Conservation (phyloP, 2,329 filamentous ascomycete species). For the Trichophyton verrucosum region DNA sequence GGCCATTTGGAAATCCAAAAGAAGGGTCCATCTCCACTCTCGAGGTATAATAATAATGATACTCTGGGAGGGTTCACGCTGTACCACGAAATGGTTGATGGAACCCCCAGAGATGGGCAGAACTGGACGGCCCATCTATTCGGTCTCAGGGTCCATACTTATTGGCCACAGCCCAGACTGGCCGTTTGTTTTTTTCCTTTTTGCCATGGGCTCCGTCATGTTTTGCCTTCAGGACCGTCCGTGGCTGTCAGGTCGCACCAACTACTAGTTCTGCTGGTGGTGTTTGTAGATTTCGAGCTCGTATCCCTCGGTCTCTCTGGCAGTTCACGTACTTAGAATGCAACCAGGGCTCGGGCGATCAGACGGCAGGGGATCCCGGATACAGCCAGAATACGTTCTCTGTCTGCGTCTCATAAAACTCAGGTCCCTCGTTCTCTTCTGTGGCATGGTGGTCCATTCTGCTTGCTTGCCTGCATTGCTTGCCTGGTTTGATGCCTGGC, state of each 20-base stretch:
- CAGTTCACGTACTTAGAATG: too few relatives aligned
- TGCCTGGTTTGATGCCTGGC: too few relatives aligned
- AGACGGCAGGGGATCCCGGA: slow-evolving; percentile 1
- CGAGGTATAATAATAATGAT: not conserved
- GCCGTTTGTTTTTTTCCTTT: not conserved
- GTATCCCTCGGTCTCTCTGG: too few relatives aligned
- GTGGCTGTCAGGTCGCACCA: too few relatives aligned
- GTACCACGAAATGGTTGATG: not conserved
- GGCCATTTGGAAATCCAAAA: not conserved
- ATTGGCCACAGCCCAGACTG: not conserved
- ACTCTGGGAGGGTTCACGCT: too few relatives aligned
- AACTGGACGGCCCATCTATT: not conserved
- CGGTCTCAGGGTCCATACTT: not conserved
- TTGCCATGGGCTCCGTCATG: not conserved
- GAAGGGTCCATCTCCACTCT: too few relatives aligned
- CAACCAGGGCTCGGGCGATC: not conserved
- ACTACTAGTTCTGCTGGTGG: too few relatives aligned
- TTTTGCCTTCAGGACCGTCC: not conserved
- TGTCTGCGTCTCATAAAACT: not conserved
- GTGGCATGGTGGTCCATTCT: not conserved
- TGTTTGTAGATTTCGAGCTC: too few relatives aligned
- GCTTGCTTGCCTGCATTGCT: not conserved
- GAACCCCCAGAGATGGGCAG: not conserved
- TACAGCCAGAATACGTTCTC: not conserved
- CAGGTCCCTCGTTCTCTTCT: not conserved